Percentiles rank a stretch among this genome's conserved stretches.
These are phyloP conservation scores for Mucor racemosus DNA, from an alignment of 371 early-diverging fungal species.

Conservation along the genomic window DNA sequence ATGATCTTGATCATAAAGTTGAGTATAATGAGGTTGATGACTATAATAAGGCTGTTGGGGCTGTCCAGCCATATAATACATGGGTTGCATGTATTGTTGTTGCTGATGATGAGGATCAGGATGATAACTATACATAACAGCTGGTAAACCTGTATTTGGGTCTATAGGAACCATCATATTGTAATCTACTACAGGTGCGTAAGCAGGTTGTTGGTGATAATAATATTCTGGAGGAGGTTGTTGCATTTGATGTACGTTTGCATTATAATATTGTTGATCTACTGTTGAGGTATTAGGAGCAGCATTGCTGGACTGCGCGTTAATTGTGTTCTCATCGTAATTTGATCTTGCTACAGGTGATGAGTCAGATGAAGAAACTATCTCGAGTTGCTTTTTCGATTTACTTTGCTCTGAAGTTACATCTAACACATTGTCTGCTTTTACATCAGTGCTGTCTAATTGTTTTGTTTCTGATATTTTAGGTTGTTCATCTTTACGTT, in stretches of 20 bases:
- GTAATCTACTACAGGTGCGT: slow-evolving; percentile 13
- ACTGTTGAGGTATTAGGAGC: background rate
- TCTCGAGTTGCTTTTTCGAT: background rate
- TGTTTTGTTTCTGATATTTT: background rate
- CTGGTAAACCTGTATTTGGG: slow-evolving; percentile 20
- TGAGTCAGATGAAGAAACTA: background rate
- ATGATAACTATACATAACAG: slow-evolving; percentile 20
- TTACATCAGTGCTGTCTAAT: background rate
- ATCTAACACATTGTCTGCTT: background rate
- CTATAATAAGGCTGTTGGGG: slow-evolving; percentile 19
- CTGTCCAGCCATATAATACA: slow-evolving; percentile 22
- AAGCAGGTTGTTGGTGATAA: slow-evolving; percentile 13
- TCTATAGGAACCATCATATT: slow-evolving; percentile 25
- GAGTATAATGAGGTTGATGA: slow-evolving; percentile 19
- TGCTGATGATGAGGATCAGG: slow-evolving; percentile 7
- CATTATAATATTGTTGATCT: background rate
- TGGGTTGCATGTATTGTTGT: slow-evolving; percentile 24
- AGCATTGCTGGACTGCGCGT: background rate
- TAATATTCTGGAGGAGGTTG: slow-evolving; percentile 17
- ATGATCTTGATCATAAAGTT: slow-evolving; percentile 1
- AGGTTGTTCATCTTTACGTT: background rate
- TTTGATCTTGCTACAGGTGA: background rate
- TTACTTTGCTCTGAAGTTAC: background rate
- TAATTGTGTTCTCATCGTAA: no score
- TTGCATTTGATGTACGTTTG: background rate